Evolutionary conservation across 2,329 filamentous ascomycete genomes (phyloP), one percentile per base, ranked within the genome.

Genomic region (Aspergillus chevalieri): DNA sequence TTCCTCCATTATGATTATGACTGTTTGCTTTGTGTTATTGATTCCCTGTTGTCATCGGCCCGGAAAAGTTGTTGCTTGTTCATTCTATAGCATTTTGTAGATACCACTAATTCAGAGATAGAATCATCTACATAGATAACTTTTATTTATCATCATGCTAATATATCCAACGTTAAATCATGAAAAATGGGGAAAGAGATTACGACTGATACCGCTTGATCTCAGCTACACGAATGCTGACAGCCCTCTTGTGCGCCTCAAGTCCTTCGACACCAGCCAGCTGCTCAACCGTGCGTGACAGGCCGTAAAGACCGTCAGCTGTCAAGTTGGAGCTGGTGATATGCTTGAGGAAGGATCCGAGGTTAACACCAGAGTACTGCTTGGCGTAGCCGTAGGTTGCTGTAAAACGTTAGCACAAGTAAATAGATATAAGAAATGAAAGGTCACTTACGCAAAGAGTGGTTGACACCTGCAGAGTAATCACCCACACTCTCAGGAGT

Each of bases 351-450:
- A 96, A 98, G 2, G 92, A 97, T 28, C 83, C 89, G 5, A 98
- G 81, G 70, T 95, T 98, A 65, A 98, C 93, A 47, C 93, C 93
- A 5, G 90, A 96, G 75, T 98, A 98, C 71, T 98, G 93, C 74
- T 95, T 95, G 44, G 93, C 93, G 64, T 95, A 98, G 38, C 93
- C 93, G 65, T 97, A 98, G 0, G 93, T 98, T 47, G 93, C 90
- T 95, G 42, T 43, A 55, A 38, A 28, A 50, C 65, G 5, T 42
- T 42, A 42, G 39, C 39, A 42, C 21, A 5, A 14, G 9, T 64
- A 66, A 63, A 45, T 39, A 49, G 6, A 36, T 10, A 9, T 14
- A 45, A 30, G 38, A 14, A 21, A 43, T 15, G 28, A 41, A 46
- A 43, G 26, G 15, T 6, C 42, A 85, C 89, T 82, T 85, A 95